Evolutionary conservation across 176 grass and related monocot genomes (phyloP).

Genomic region (Zea mays): DNA sequence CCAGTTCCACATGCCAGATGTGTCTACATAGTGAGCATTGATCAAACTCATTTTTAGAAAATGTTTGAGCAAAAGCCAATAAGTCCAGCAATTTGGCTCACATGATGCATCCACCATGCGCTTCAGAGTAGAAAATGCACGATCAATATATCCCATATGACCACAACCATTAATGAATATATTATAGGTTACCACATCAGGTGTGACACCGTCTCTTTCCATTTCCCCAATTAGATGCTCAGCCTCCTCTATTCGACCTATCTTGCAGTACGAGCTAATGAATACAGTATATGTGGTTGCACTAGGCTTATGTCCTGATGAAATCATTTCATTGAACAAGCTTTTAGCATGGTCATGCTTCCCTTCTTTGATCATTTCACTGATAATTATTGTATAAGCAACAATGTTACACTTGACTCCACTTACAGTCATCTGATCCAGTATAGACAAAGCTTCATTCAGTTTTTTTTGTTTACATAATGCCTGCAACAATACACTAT

Average conservation of each 20-base stretch:
- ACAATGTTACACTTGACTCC: too few relatives aligned
- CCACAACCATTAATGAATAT: neutral
- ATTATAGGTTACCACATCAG: slow-evolving; percentile 3
- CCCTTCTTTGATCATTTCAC: neutral
- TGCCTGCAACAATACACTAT: too few relatives aligned
- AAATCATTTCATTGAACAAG: neutral
- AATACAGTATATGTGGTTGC: neutral
- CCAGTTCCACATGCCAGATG: neutral
- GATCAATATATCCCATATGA: neutral
- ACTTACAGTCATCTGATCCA: too few relatives aligned
- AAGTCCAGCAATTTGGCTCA: neutral
- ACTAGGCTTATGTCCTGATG: slow-evolving; percentile 2
- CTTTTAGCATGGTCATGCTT: neutral
- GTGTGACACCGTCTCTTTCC: neutral
- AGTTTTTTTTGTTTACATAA: too few relatives aligned
- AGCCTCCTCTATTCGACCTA: too few relatives aligned
- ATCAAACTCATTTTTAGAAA: too few relatives aligned
- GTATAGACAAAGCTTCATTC: too few relatives aligned
- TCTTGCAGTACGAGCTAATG: too few relatives aligned
- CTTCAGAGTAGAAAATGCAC: neutral
- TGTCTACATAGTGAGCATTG: neutral
- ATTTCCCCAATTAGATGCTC: too few relatives aligned
- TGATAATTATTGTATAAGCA: too few relatives aligned
- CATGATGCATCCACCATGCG: neutral
- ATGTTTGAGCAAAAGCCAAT: neutral